Evolutionary conservation across 2,329 filamentous ascomycete genomes (phyloP).

Genomic region (Aspergillus clavatus): DNA sequence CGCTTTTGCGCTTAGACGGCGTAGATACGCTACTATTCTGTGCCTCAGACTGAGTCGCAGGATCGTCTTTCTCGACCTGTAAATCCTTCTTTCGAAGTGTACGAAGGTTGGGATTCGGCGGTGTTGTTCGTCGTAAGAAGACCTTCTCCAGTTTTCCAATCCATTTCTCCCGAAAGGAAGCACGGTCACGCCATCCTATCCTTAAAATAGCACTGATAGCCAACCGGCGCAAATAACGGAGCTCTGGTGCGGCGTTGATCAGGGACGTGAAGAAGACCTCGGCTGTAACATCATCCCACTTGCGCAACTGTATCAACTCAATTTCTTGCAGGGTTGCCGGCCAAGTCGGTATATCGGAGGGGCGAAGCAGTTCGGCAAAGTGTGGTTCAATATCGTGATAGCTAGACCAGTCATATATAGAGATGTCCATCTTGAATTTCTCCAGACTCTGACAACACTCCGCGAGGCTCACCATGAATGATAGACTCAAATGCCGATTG

Average conservation of each 20-base stretch:
- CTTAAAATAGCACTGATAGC: conserved; percentile 73
- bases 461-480: conserved; percentile 65
- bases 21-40: conserved; percentile 14
- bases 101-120: conserved; percentile 28
- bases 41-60: conserved; percentile 10
- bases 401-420: conserved; percentile 65
- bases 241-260: conserved; percentile 61
- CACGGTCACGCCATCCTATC: conserved; percentile 73
- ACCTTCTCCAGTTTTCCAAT: conserved; percentile 59
- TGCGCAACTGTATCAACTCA: conserved; percentile 71
- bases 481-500: conserved; percentile 72
- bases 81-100: conserved; percentile 13
- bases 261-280: conserved; percentile 76
- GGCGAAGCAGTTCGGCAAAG: conserved; percentile 61
- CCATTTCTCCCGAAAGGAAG: conserved; percentile 74
- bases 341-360: conserved; percentile 67
- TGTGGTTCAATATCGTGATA: conserved; percentile 69
- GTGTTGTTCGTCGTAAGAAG: conserved; percentile 35
- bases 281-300: conserved; percentile 65
- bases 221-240: conserved; percentile 65
- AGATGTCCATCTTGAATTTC: conserved; percentile 69
- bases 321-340: conserved; percentile 65
- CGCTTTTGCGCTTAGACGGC: conserved; percentile 37
- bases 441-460: conserved; percentile 65
- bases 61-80: conserved; percentile 1